Evolutionary conservation across 73 alveolate genomes (phyloP).

Genomic region (Paramecium tetraurelia): DNA sequence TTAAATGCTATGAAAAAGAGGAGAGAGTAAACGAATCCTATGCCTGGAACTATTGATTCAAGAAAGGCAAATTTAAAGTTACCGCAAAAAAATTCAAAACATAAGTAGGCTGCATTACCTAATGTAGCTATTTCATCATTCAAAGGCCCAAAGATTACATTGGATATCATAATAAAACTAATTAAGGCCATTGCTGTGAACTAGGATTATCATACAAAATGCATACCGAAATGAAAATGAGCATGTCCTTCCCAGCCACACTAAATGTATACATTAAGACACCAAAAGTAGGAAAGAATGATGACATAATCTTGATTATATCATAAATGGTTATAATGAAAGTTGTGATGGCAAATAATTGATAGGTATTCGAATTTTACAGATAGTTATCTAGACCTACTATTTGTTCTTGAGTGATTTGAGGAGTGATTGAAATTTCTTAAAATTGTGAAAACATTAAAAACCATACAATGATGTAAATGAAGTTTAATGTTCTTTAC

Average conservation of each 20-base stretch:
- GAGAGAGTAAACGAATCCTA: neutral
- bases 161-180: conserved; percentile 1
- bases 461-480: neutral
- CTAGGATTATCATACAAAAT: neutral
- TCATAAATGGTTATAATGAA: neutral
- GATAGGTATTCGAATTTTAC: neutral
- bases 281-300: conserved; percentile 29
- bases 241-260: conserved; percentile 33
- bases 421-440: neutral
- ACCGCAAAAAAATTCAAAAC: conserved; percentile 22
- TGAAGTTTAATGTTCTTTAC: conserved; percentile 19
- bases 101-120: neutral
- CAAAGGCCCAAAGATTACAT: neutral
- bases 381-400: neutral
- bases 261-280: conserved; percentile 1
- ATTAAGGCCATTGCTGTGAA: neutral
- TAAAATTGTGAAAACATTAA: neutral
- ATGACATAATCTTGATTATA: conserved; percentile 7
- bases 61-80: neutral
- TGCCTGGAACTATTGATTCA: neutral
- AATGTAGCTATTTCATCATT: neutral
- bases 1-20: neutral
- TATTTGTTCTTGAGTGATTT: neutral
- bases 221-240: neutral
- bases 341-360: neutral